Evolutionary conservation across 805 yeast species (phyloP).

Genomic region (Wickerhamomyces ciferrii): DNA sequence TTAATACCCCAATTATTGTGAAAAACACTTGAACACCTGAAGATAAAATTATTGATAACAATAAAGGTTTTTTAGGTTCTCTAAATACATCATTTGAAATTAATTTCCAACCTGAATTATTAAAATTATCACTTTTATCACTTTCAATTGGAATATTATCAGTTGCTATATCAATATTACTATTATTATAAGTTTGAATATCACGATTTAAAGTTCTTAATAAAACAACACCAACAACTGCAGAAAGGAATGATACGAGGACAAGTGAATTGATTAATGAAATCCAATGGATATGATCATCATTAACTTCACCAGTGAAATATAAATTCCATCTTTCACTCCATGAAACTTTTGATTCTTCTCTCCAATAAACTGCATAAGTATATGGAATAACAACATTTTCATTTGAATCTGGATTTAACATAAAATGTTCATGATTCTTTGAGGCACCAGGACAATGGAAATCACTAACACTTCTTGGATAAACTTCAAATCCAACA

Average conservation of each 20-base stretch:
- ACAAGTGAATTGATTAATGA: constrained; percentile 69
- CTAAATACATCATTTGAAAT: constrained; percentile 49
- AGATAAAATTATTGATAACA: constrained; percentile 56
- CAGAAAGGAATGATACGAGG: constrained; percentile 53
- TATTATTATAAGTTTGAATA: constrained; percentile 30
- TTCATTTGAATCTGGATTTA: constrained; percentile 37
- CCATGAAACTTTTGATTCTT: constrained; percentile 63
- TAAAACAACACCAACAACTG: constrained; percentile 61
- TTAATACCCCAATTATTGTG: constrained; percentile 56
- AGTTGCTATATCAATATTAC: constrained; percentile 15
- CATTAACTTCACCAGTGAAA: constrained; percentile 46
- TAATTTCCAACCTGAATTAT: constrained; percentile 45
- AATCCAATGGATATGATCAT: constrained; percentile 67
- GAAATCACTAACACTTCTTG: constrained; percentile 65
- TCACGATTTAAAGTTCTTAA: constrained; percentile 50
- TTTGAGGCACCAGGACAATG: constrained; percentile 73
- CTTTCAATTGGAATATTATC: constrained; percentile 19
- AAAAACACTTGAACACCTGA: constrained; percentile 72
- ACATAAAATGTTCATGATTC: constrained; percentile 49
- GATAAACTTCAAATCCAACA: constrained; percentile 89
- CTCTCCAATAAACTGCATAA: constrained; percentile 85
- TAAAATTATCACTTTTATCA: constrained; percentile 21
- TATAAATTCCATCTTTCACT: constrained; percentile 71
- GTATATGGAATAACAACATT: constrained; percentile 63
- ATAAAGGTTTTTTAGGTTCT: constrained; percentile 41